phyloP scores from a whole-genome alignment of 352 stramenopile genomes.

The Phytophthora constricta region DNA sequence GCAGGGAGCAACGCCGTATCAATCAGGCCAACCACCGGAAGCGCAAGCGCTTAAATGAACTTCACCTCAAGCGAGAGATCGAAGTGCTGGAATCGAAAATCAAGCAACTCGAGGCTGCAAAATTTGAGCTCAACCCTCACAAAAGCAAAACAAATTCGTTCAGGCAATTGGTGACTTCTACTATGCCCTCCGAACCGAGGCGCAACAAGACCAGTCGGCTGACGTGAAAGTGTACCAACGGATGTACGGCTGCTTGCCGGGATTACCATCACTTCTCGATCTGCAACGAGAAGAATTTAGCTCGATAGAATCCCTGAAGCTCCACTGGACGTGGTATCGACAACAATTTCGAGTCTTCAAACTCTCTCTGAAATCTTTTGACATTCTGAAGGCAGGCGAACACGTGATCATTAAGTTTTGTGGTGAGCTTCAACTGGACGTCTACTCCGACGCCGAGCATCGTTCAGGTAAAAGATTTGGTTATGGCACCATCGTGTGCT shows the following conservation, averaged over 20 bases:
- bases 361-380: neutral
- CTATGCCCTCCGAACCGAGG: too few species aligned
- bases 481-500: neutral
- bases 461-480: neutral
- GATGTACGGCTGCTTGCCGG: conserved; percentile 24
- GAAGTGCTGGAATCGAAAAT: too few species aligned
- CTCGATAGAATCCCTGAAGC: conserved; percentile 41
- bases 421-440: neutral
- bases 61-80: too few species aligned
- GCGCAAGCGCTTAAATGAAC: too few species aligned
- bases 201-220: too few species aligned
- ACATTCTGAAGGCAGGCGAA: neutral
- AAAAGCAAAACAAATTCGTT: too few species aligned
- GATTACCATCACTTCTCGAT: conserved; percentile 38
- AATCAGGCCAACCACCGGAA: too few species aligned
- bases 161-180: too few species aligned
- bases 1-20: too few species aligned
- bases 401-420: neutral
- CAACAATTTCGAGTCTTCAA: conserved; percentile 39
- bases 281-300: conserved; percentile 49
- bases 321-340: conserved; percentile 53
- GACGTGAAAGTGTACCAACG: too few species aligned
- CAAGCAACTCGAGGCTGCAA: too few species aligned
- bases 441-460: neutral
- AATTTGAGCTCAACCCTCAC: too few species aligned